phyloP scores from a whole-genome alignment of 306 rosid genomes.

The Malus sieversii region DNA sequence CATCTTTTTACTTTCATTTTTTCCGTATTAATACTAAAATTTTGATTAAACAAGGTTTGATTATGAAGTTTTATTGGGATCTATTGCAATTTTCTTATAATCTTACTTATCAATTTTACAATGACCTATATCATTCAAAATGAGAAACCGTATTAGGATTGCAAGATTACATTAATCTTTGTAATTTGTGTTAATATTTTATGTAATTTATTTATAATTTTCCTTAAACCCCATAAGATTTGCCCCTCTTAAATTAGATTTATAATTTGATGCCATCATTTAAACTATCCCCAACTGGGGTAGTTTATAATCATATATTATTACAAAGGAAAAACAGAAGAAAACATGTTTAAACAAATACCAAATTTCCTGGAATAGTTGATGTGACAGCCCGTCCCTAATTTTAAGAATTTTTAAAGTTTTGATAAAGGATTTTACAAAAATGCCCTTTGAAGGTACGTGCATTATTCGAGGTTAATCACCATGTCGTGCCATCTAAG shows the following conservation, averaged over 20 bases:
- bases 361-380: background rate
- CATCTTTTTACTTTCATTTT: background rate
- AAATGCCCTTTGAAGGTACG: no score
- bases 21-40: background rate
- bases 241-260: background rate
- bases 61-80: background rate
- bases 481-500: no score
- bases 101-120: background rate
- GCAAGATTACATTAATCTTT: background rate
- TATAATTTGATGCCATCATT: background rate
- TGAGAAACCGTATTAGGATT: background rate
- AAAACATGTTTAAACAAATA: slow-evolving; percentile 2
- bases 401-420: no score
- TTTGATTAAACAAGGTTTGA: background rate
- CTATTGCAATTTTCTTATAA: background rate
- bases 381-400: no score
- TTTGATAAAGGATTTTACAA: no score
- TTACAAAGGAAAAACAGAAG: background rate
- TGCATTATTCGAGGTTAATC: no score
- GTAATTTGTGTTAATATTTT: no score
- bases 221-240: background rate
- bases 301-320: background rate
- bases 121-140: background rate
- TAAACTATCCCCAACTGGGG: background rate
- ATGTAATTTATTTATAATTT: background rate